Percentiles rank a stretch among this genome's conserved stretches.
These are phyloP conservation scores for Ailanthus altissimus DNA, from an alignment of 345 rosid genomes.

Conservation along the genomic window DNA sequence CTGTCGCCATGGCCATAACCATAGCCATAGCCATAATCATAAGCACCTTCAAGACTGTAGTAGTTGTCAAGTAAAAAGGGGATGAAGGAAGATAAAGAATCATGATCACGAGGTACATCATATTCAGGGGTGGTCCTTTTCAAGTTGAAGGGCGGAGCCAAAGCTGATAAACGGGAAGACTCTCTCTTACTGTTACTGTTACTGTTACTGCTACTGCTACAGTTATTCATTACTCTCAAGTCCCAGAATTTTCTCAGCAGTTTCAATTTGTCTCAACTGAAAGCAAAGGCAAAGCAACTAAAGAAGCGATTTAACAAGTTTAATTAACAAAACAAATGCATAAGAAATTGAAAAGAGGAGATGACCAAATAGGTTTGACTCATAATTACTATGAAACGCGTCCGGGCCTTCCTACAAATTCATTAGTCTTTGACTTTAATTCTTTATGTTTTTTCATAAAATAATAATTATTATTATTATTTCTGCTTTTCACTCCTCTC, in stretches of 20 bases:
- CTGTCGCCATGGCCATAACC: not conserved
- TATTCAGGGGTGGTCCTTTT: not conserved
- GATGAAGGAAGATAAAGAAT: not conserved
- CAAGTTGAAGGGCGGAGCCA: slow-evolving; percentile 40
- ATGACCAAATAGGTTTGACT: no score
- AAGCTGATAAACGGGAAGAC: slow-evolving; percentile 44
- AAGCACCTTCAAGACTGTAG: not conserved
- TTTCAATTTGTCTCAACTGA: no score
- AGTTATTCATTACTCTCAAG: slow-evolving; percentile 26
- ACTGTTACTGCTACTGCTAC: slow-evolving; percentile 12
- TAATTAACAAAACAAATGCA: no score
- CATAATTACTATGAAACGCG: no score
- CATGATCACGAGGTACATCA: slow-evolving; percentile 12
- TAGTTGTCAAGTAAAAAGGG: not conserved
- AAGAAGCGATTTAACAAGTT: no score
- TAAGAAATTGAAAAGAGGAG: no score
- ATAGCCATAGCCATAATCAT: not conserved
- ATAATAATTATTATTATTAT: no score
- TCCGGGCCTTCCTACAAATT: no score
- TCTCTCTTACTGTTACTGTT: not conserved
- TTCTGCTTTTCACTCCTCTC: not conserved
- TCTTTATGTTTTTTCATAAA: no score
- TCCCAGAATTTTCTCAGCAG: no score
- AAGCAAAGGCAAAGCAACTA: no score
- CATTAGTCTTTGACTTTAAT: no score